These are phyloP conservation scores for Aspergillus transmontanensis DNA, from an alignment of 2,329 filamentous ascomycete species.

Conservation along the genomic window DNA sequence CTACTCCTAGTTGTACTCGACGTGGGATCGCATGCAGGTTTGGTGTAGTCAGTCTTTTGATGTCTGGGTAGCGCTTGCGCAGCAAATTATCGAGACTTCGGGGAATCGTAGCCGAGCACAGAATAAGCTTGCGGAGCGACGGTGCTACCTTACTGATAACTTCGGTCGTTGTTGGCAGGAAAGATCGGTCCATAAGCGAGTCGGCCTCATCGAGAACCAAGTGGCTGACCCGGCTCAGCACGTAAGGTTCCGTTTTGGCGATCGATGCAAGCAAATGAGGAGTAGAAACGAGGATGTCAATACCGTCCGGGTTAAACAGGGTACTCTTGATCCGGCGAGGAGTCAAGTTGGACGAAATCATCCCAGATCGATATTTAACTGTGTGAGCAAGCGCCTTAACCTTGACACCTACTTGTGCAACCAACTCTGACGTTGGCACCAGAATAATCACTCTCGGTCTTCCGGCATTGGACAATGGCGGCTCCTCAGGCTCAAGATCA, in stretches of 20 bases:
- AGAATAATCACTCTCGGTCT: constrained; percentile 83
- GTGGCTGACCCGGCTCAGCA: constrained; percentile 87
- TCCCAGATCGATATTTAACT: constrained; percentile 81
- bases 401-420: constrained; percentile 79
- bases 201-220: constrained; percentile 94
- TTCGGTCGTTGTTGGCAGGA: constrained; percentile 76
- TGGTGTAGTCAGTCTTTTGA: constrained; percentile 85
- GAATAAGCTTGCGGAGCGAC: constrained; percentile 80
- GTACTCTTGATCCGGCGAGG: constrained; percentile 80
- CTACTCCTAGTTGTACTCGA: constrained; percentile 87
- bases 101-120: constrained; percentile 96
- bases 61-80: constrained; percentile 77
- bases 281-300: constrained; percentile 85
- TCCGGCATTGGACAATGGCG: constrained; percentile 69
- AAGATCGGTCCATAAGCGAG: constrained; percentile 91
- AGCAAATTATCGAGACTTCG: constrained; percentile 83
- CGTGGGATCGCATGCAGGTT: constrained; percentile 95
- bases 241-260: constrained; percentile 84
- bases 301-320: constrained; percentile 76
- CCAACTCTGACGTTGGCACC: constrained; percentile 89
- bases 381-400: constrained; percentile 82
- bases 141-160: constrained; percentile 82
- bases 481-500: constrained; percentile 60
- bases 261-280: constrained; percentile 89
- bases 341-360: constrained; percentile 76